A percentile compares a stretch with the other conserved stretches of the same genome.
Evolutionary conservation across 768 basidiomycete species (phyloP).

Genomic region (Psilocybe subaeruginosa): DNA sequence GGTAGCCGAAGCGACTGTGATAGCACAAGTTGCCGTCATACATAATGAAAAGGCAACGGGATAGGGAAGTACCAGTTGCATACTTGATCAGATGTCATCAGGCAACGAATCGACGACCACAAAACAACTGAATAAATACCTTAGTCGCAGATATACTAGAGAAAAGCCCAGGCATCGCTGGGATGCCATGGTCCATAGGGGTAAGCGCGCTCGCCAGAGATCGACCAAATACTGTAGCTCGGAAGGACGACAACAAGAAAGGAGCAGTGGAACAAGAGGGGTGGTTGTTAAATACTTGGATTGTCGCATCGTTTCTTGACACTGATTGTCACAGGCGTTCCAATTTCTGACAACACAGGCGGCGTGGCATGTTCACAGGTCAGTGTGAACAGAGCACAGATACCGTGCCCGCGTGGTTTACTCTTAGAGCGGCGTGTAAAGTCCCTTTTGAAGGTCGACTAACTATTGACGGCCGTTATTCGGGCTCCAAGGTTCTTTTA

Average conservation of each 20-base stretch:
- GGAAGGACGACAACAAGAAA: not conserved
- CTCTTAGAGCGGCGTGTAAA: slow-evolving; percentile 1
- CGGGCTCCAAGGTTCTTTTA: not conserved
- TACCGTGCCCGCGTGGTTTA: not conserved
- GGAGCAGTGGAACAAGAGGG: not conserved
- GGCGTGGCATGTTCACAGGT: not conserved
- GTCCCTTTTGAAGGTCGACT: not conserved
- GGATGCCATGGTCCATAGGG: not conserved
- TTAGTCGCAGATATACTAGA: slow-evolving; percentile 18
- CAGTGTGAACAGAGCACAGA: not conserved
- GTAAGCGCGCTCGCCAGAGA: not conserved
- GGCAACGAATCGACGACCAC: not conserved
- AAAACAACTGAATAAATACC: slow-evolving; percentile 10
- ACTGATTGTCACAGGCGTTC: not conserved
- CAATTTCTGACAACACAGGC: not conserved
- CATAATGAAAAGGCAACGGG: not conserved
- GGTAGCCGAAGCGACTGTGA: slow-evolving; percentile 25
- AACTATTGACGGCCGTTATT: not conserved
- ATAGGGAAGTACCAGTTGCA: slow-evolving; percentile 4
- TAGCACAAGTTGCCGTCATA: not conserved
- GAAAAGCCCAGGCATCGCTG: slow-evolving; percentile 1
- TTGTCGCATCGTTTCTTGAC: not conserved
- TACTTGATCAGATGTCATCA: slow-evolving; percentile 13
- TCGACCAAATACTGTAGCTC: not conserved
- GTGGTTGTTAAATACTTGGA: not conserved